These are phyloP conservation scores for Quercus lobata DNA, from an alignment of 331 rosid species.

Conservation along the genomic window DNA sequence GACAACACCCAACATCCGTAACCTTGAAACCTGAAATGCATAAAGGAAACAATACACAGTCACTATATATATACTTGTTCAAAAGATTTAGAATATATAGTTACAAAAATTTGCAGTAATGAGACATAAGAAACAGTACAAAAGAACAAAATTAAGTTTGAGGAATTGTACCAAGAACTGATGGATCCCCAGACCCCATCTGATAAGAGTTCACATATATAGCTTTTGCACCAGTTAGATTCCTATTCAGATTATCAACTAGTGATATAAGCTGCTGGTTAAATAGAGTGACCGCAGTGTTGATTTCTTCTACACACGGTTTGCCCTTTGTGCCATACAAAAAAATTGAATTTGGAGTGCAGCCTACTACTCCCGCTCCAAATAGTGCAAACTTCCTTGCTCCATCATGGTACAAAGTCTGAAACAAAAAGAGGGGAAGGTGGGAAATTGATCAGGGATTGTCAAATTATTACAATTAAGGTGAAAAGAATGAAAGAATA, in stretches of 20 bases:
- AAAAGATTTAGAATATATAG: too few species aligned
- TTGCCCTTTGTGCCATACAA: conserved; percentile 25
- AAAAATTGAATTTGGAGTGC: conserved; percentile 43
- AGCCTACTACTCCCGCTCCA: conserved; percentile 41
- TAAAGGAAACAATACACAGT: too few species aligned
- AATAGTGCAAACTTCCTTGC: conserved; percentile 56
- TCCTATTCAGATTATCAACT: conserved; percentile 34
- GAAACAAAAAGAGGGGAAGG: not conserved
- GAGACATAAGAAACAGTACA: too few species aligned
- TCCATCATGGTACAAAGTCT: conserved; percentile 47
- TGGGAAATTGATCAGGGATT: not conserved
- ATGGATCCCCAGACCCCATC: not conserved
- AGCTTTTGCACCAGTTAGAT: conserved; percentile 32
- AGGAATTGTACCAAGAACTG: conserved; percentile 16
- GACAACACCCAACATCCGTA: conserved; percentile 1
- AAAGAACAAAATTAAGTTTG: too few species aligned
- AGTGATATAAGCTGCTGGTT: conserved; percentile 30
- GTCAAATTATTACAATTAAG: too few species aligned
- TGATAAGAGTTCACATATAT: conserved; percentile 28
- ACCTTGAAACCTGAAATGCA: conserved; percentile 19
- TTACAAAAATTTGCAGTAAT: too few species aligned
- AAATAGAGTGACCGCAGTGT: conserved; percentile 27
- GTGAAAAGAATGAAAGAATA: not conserved
- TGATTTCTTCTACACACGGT: conserved; percentile 37
- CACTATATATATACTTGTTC: too few species aligned